Conservation (phyloP, 352 stramenopile species). For the Phytophthora lateralis region DNA sequence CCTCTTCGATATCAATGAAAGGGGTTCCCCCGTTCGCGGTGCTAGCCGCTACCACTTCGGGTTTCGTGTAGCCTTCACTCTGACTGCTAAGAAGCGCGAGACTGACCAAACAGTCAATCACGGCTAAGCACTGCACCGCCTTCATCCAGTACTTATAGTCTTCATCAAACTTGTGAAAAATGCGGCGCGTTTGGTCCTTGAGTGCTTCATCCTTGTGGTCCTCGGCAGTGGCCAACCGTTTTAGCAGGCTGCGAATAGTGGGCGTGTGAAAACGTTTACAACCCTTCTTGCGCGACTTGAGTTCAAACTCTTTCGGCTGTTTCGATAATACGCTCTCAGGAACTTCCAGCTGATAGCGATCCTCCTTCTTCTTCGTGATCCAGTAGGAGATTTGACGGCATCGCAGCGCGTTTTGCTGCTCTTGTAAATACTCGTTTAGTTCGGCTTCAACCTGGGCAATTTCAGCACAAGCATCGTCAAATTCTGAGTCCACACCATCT, state of each 20-base stretch:
- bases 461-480: slow-evolving; percentile 90
- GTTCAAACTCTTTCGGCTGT: slow-evolving; percentile 94
- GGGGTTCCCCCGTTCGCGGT: slow-evolving; percentile 52
- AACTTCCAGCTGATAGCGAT: slow-evolving; percentile 94
- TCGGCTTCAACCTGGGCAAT: slow-evolving; percentile 89
- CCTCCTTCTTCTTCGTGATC: slow-evolving; percentile 94
- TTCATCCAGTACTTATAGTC: slow-evolving; percentile 94
- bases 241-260: slow-evolving; percentile 82
- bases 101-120: slow-evolving; percentile 96
- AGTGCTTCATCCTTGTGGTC: slow-evolving; percentile 79
- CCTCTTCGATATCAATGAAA: slow-evolving; percentile 93
- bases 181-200: slow-evolving; percentile 88
- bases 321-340: slow-evolving; percentile 81
- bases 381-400: slow-evolving; percentile 94
- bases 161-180: slow-evolving; percentile 98
- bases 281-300: slow-evolving; percentile 94
- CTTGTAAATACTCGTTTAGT: slow-evolving; percentile 91
- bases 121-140: slow-evolving; percentile 90
- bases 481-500: slow-evolving; percentile 94
- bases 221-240: slow-evolving; percentile 78
- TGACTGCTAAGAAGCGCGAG: slow-evolving; percentile 94
- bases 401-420: slow-evolving; percentile 75
- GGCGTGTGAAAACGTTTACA: slow-evolving; percentile 93
- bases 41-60: slow-evolving; percentile 85
- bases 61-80: slow-evolving; percentile 92